A percentile compares a stretch with the other conserved stretches of the same genome.
These are phyloP conservation scores for Prunus campanulata DNA, from an alignment of 306 rosid species.

Conservation along the genomic window DNA sequence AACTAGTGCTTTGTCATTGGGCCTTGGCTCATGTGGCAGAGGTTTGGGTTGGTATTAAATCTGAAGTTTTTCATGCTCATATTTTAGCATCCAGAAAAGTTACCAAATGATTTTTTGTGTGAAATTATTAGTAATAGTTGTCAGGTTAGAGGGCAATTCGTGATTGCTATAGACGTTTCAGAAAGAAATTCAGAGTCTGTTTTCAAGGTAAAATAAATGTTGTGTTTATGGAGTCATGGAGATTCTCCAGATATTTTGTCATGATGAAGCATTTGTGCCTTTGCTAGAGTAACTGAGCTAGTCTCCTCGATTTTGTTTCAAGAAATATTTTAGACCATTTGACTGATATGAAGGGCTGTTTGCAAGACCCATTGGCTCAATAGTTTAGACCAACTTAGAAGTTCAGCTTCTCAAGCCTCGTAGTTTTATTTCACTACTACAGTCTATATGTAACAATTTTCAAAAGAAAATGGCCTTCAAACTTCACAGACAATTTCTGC, in stretches of 20 bases:
- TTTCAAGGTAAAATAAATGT: background rate
- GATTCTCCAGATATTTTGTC: background rate
- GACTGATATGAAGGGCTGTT: background rate
- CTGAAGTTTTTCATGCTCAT: background rate
- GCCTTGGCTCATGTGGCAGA: background rate
- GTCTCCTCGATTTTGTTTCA: constrained; percentile 1
- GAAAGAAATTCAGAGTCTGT: background rate
- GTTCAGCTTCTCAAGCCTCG: background rate
- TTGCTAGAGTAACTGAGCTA: background rate
- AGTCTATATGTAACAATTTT: background rate
- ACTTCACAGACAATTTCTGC: background rate
- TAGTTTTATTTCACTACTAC: background rate
- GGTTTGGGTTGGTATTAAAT: background rate
- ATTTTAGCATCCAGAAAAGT: background rate
- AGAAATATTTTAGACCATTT: background rate
- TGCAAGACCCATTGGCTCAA: background rate
- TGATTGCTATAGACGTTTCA: background rate
- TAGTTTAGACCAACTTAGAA: background rate
- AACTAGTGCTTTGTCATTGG: background rate
- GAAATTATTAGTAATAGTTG: background rate
- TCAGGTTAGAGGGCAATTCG: background rate
- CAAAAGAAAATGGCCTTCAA: background rate
- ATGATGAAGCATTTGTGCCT: background rate
- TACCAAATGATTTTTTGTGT: background rate
- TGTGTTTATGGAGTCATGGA: background rate